These are phyloP conservation scores for Akanthomyces uredinophilus DNA, from an alignment of 2,329 filamentous ascomycete species.

Conservation along the genomic window DNA sequence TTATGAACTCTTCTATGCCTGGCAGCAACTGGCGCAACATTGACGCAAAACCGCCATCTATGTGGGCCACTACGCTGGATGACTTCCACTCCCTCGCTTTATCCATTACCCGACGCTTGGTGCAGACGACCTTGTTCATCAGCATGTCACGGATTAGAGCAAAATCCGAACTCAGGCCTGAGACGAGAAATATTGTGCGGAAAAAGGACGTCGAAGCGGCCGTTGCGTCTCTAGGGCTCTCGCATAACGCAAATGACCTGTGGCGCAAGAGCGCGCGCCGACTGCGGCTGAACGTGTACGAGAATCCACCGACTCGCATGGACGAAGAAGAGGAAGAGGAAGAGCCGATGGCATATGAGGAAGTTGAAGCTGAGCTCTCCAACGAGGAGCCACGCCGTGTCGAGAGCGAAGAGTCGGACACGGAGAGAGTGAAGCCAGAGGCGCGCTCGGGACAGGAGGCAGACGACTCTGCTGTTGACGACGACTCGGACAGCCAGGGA, in stretches of 20 bases:
- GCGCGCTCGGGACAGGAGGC: neutral
- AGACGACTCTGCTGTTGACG: constrained; percentile 14
- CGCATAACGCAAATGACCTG: constrained; percentile 32
- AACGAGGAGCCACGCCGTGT: constrained; percentile 13
- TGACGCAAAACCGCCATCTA: constrained; percentile 58
- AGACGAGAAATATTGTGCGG: constrained; percentile 31
- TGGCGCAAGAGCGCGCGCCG: constrained; percentile 47
- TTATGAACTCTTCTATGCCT: constrained; percentile 65
- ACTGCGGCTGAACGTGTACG: constrained; percentile 43
- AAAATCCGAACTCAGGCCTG: constrained; percentile 29
- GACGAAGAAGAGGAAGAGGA: constrained; percentile 21
- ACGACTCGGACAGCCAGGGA: constrained; percentile 10
- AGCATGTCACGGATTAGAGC: constrained; percentile 63
- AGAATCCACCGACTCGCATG: constrained; percentile 25
- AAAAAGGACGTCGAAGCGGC: constrained; percentile 46
- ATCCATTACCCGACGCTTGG: constrained; percentile 63
- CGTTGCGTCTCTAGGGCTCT: constrained; percentile 41
- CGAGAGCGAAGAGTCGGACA: neutral
- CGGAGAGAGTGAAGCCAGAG: neutral
- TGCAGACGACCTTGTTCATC: constrained; percentile 65
- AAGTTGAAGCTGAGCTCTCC: constrained; percentile 37
- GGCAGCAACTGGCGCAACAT: constrained; percentile 65
- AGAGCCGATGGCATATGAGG: constrained; percentile 36
- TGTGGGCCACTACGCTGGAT: constrained; percentile 69
- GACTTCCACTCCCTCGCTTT: constrained; percentile 67